Conservation (phyloP, 768 basidiomycete species). For the Macrolepiota albuminosa region DNA sequence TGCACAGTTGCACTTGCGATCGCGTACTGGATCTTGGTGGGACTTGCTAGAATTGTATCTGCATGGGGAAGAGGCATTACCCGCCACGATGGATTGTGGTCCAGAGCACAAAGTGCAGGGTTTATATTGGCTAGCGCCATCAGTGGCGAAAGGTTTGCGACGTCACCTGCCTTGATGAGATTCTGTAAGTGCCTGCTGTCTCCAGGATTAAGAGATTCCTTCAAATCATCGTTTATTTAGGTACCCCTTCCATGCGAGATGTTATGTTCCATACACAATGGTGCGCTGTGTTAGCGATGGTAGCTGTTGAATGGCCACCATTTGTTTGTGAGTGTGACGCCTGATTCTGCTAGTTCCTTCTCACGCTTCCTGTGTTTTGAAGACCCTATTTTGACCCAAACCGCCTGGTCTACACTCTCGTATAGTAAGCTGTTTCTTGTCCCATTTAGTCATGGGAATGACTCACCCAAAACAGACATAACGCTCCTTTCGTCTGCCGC, state of each 20-base stretch:
- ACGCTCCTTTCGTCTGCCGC: slow-evolving; percentile 52
- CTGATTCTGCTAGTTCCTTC: background rate
- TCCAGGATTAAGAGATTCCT: slow-evolving; percentile 1
- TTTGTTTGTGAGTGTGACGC: slow-evolving; percentile 62
- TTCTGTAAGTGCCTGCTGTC: slow-evolving; percentile 58
- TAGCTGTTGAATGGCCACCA: slow-evolving; percentile 92
- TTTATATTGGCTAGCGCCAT: slow-evolving; percentile 90
- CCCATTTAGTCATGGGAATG: background rate
- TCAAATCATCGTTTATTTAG: slow-evolving; percentile 41
- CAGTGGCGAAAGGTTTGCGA: slow-evolving; percentile 84
- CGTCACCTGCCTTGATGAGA: slow-evolving; percentile 80
- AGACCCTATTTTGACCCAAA: slow-evolving; percentile 90
- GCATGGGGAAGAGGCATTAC: slow-evolving; percentile 77
- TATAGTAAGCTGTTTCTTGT: slow-evolving; percentile 48
- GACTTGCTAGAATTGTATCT: slow-evolving; percentile 74
- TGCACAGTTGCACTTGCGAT: slow-evolving; percentile 66
- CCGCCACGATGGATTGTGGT: slow-evolving; percentile 60
- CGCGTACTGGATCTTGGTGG: slow-evolving; percentile 79
- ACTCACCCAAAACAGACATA: slow-evolving; percentile 49
- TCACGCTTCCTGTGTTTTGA: background rate
- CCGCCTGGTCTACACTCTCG: slow-evolving; percentile 81
- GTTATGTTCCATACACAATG: slow-evolving; percentile 92
- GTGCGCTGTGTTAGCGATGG: slow-evolving; percentile 85
- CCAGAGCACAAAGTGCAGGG: slow-evolving; percentile 75
- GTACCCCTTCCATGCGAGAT: slow-evolving; percentile 89